Conservation (phyloP, 108 stramenopile species). For the Epipyxis sp. region DNA sequence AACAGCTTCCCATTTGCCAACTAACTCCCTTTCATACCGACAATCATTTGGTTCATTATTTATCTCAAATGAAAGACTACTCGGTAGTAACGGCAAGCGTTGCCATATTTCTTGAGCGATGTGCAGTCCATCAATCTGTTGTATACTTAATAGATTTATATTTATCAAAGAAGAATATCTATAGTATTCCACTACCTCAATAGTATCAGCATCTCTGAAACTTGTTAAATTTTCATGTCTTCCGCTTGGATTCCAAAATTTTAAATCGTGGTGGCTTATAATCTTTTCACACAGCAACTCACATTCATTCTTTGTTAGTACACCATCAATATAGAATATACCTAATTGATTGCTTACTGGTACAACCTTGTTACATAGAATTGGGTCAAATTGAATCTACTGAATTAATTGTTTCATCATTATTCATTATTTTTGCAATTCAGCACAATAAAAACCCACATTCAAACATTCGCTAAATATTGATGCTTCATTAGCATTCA, state of each 20-base stretch:
- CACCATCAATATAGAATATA: slow-evolving; percentile 28
- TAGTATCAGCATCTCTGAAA: slow-evolving; percentile 40
- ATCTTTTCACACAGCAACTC: not conserved
- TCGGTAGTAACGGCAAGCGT: too few relatives aligned
- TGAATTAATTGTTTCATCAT: too few relatives aligned
- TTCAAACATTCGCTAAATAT: too few relatives aligned
- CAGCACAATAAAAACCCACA: too few relatives aligned
- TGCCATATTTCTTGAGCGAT: not conserved
- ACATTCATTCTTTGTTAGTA: slow-evolving; percentile 40
- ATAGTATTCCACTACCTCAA: slow-evolving; percentile 35
- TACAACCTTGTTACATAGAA: too few relatives aligned
- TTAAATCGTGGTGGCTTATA: slow-evolving; percentile 3
- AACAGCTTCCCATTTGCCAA: slow-evolving; percentile 35
- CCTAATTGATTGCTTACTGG: not conserved
- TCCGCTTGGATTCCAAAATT: slow-evolving; percentile 36
- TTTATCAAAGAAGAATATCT: slow-evolving; percentile 31
- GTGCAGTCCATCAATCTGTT: slow-evolving; percentile 6
- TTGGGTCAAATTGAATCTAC: too few relatives aligned
- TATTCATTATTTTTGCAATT: too few relatives aligned
- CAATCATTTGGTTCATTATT: slow-evolving; percentile 30
- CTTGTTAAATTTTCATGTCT: too few relatives aligned
- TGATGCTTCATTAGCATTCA: too few relatives aligned
- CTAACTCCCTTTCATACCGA: slow-evolving; percentile 32
- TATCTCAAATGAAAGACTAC: not conserved
- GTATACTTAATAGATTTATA: not conserved